These are phyloP conservation scores for Akanthomyces dipterigenus DNA, from an alignment of 2,329 filamentous ascomycete species.

Conservation along the genomic window DNA sequence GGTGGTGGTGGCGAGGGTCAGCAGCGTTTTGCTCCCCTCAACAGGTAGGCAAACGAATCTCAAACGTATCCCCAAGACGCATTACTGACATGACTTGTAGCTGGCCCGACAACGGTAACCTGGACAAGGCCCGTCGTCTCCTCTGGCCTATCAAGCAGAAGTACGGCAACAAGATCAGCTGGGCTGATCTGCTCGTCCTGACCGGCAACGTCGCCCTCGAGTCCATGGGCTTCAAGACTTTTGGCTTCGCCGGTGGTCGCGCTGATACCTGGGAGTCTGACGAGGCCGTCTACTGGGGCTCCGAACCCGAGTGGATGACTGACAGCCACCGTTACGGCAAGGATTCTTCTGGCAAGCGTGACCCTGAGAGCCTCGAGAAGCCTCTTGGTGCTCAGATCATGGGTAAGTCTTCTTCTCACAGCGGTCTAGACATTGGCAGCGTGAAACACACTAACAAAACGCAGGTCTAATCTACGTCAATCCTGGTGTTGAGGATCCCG, in stretches of 20 bases:
- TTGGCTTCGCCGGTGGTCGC: constrained; percentile 68
- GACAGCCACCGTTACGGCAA: constrained; percentile 63
- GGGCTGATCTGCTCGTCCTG: constrained; percentile 66
- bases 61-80: background rate
- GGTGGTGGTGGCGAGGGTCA: constrained; percentile 69
- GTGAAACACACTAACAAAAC: constrained; percentile 38
- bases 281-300: constrained; percentile 71
- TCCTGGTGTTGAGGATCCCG: constrained; percentile 63
- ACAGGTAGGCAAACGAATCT: constrained; percentile 29
- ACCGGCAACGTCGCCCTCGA: constrained; percentile 72
- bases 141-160: constrained; percentile 80
- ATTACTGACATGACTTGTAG: constrained; percentile 26
- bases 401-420: background rate
- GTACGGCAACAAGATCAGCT: constrained; percentile 77
- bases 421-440: background rate
- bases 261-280: constrained; percentile 69
- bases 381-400: constrained; percentile 49
- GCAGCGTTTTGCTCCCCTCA: constrained; percentile 73
- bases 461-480: constrained; percentile 75
- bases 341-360: constrained; percentile 29
- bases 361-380: constrained; percentile 45
- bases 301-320: constrained; percentile 66
- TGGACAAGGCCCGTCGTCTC: constrained; percentile 75
- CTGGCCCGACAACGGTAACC: constrained; percentile 72
- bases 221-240: constrained; percentile 66